Conservation (phyloP, 805 yeast species). For the Scheffersomyces spartinae region DNA sequence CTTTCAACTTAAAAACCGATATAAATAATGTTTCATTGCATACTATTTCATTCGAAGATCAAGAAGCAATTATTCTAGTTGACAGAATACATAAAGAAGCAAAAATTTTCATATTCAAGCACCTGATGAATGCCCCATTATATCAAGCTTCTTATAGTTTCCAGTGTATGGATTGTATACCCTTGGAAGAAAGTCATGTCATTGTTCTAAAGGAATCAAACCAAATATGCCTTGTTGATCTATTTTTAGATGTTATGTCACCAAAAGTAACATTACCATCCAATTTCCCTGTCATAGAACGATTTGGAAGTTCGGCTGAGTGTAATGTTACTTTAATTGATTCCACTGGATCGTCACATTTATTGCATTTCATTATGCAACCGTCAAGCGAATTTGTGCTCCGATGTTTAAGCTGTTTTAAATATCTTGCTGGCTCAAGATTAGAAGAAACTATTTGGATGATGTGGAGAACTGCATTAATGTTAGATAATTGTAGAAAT, state of each 20-base stretch:
- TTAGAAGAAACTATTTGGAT: conserved; percentile 48
- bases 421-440: conserved; percentile 45
- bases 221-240: conserved; percentile 37
- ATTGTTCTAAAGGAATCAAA: conserved; percentile 25
- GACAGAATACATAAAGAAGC: conserved; percentile 31
- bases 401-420: conserved; percentile 38
- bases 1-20: conserved; percentile 21
- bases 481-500: conserved; percentile 25
- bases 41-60: conserved; percentile 34
- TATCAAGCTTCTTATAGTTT: conserved; percentile 19
- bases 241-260: conserved; percentile 42
- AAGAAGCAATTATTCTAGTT: conserved; percentile 51
- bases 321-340: neutral
- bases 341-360: neutral
- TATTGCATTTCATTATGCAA: conserved; percentile 23
- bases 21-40: conserved; percentile 19
- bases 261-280: conserved; percentile 11
- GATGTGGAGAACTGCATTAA: conserved; percentile 48
- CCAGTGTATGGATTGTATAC: conserved; percentile 25
- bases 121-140: conserved; percentile 18
- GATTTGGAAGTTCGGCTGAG: neutral
- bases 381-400: conserved; percentile 35
- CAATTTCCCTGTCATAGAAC: conserved; percentile 3
- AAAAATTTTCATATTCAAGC: conserved; percentile 39
- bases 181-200: conserved; percentile 35